Conservation (phyloP, 495 filamentous ascomycete species). For the Articulospora tetracladia region DNA sequence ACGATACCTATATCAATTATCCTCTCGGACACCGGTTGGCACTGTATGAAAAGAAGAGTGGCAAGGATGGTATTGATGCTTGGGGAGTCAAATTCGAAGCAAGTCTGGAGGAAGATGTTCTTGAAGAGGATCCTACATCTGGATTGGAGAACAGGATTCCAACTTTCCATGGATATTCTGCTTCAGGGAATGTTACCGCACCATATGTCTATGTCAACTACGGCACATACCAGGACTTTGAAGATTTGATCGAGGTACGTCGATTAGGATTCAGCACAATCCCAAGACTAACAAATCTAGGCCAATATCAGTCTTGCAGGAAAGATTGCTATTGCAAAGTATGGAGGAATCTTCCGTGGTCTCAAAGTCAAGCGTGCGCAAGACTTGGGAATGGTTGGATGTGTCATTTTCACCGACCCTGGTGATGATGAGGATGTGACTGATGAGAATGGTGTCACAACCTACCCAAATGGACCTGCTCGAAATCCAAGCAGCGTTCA, state of each 20-base stretch:
- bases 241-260: slow-evolving; percentile 61
- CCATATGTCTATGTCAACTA: slow-evolving; percentile 81
- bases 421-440: slow-evolving; percentile 82
- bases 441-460: slow-evolving; percentile 71
- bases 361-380: slow-evolving; percentile 91
- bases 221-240: slow-evolving; percentile 78
- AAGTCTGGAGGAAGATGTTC: slow-evolving; percentile 74
- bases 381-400: slow-evolving; percentile 87
- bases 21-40: slow-evolving; percentile 76
- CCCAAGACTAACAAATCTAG: background rate
- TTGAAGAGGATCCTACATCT: slow-evolving; percentile 81
- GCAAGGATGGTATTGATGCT: slow-evolving; percentile 17
- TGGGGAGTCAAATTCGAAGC: slow-evolving; percentile 77
- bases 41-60: slow-evolving; percentile 53
- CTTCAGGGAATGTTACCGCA: slow-evolving; percentile 85
- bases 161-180: slow-evolving; percentile 94
- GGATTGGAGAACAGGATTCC: slow-evolving; percentile 71
- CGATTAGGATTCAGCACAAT: background rate
- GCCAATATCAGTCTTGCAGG: slow-evolving; percentile 73
- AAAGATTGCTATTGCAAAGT: slow-evolving; percentile 84
- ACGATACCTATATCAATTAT: slow-evolving; percentile 92
- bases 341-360: slow-evolving; percentile 83
- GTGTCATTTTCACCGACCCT: slow-evolving; percentile 82
- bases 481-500: slow-evolving; percentile 87
- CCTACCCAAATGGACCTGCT: slow-evolving; percentile 85